A percentile compares a stretch with the other conserved stretches of the same genome.
Conservation (phyloP, 2,329 filamentous ascomycete species). For the Fusarium irregulare region DNA sequence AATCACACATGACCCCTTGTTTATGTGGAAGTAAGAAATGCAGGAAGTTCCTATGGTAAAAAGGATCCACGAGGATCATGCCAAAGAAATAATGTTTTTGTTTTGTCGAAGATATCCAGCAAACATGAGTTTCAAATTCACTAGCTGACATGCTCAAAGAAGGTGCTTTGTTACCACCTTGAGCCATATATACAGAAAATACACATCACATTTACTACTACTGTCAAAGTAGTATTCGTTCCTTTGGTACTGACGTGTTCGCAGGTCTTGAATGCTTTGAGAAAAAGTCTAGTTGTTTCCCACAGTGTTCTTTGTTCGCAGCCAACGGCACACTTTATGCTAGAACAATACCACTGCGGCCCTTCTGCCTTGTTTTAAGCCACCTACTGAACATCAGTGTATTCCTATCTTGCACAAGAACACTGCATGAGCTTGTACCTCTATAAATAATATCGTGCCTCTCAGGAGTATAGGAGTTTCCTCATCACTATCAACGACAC, state of each 20-base stretch:
- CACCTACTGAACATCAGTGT: neutral
- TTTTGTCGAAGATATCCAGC: neutral
- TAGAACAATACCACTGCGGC: neutral
- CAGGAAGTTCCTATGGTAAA: constrained; percentile 75
- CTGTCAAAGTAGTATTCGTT: neutral
- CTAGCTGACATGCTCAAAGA: neutral
- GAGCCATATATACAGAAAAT: neutral
- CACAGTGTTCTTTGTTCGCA: neutral
- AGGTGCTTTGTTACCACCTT: neutral
- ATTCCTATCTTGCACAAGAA: neutral
- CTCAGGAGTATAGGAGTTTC: neutral
- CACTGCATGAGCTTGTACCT: neutral
- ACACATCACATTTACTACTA: neutral
- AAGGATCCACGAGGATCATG: neutral
- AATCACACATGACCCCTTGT: constrained; percentile 67
- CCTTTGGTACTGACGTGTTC: neutral
- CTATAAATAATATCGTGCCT: neutral
- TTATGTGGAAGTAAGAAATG: constrained; percentile 75
- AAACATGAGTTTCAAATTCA: neutral
- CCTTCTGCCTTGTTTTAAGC: neutral
- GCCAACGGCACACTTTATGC: neutral
- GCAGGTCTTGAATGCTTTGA: neutral
- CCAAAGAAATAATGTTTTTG: neutral
- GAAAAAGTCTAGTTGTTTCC: neutral
- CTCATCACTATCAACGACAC: neutral